Evolutionary conservation across 1,139 yeast species (phyloP), one percentile per base, ranked within the genome.

Genomic region (Candida sp.): DNA sequence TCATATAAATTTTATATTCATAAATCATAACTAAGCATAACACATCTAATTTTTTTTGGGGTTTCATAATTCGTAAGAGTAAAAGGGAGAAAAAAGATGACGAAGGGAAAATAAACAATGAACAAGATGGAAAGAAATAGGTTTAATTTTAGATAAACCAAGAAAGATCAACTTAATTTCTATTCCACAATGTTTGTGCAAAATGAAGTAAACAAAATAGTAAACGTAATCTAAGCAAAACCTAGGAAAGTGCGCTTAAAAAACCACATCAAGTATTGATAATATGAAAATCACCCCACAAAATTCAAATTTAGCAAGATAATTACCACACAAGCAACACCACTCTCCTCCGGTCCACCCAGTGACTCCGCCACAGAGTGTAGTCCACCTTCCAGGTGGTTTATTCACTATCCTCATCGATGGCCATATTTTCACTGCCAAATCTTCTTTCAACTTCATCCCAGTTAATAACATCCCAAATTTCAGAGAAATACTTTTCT

Each of bases 401-500:
- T 30, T 30, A 30, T 30, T 30, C 33, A 30, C 33, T 30, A 30
- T 30, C 33, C 11, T 30, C 33, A 30, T 30, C 33, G n/a, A 30
- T 30, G 19, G 33, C 33, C 33, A 30, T 30, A 12, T 30, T 30
- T 30, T 30, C 33, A 30, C 33, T 30, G 19, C 19, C 19, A 42
- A 44, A 70, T 52, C 70, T 67, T 59, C 61, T 63, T 58, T 66
- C 75, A 43, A 77, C 78, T 52, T 68, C 75, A 45, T 63, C 58
- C 79, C 79, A 73, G 64, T 68, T 73, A 53, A 73, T 66, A 37
- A 73, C 77, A 46, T 73, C 66, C 75, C 75, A 72, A 52, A 73
- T 70, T 45, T 77, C 76, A 54, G 72, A 66, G 58, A 73, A 70
- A 57, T 73, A 73, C 52, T 70, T 74, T 32, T 64, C 72, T 61